Evolutionary conservation across 768 basidiomycete genomes (phyloP).

Genomic region (Trametes cubensis): DNA sequence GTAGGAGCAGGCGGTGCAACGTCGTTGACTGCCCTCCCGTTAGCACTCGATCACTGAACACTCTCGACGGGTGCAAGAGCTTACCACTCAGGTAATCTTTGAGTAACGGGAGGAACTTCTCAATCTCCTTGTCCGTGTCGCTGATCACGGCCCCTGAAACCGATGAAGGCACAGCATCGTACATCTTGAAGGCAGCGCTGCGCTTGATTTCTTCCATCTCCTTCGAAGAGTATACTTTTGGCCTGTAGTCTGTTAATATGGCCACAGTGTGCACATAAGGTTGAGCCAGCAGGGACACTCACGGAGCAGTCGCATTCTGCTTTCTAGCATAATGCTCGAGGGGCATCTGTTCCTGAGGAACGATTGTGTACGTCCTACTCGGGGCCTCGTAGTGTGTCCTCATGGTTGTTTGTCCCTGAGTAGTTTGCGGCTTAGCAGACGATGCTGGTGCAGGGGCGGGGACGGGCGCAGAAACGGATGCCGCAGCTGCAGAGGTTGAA

Average conservation of each 20-base stretch:
- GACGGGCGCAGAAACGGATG: not conserved
- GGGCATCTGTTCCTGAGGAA: conserved; percentile 21
- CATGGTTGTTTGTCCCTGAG: not conserved
- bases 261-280: not conserved
- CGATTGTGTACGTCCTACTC: conserved; percentile 28
- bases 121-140: conserved; percentile 61
- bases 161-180: conserved; percentile 60
- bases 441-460: conserved; percentile 1
- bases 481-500: conserved; percentile 12
- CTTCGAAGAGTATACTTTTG: conserved; percentile 56
- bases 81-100: conserved; percentile 70
- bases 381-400: conserved; percentile 13
- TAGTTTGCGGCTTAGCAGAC: not conserved
- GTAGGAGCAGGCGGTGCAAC: conserved; percentile 21
- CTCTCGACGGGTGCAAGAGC: conserved; percentile 26
- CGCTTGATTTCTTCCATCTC: conserved; percentile 40
- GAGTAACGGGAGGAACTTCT: conserved; percentile 77
- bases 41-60: not conserved
- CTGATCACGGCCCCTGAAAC: conserved; percentile 5
- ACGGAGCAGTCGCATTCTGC: conserved; percentile 31
- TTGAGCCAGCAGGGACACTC: conserved; percentile 5
- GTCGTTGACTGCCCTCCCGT: conserved; percentile 35
- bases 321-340: conserved; percentile 1
- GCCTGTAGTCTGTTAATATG: conserved; percentile 39
- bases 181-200: conserved; percentile 59